Evolutionary conservation across 148 eudicot genomes (phyloP).

Genomic region (Limonium bicolor): DNA sequence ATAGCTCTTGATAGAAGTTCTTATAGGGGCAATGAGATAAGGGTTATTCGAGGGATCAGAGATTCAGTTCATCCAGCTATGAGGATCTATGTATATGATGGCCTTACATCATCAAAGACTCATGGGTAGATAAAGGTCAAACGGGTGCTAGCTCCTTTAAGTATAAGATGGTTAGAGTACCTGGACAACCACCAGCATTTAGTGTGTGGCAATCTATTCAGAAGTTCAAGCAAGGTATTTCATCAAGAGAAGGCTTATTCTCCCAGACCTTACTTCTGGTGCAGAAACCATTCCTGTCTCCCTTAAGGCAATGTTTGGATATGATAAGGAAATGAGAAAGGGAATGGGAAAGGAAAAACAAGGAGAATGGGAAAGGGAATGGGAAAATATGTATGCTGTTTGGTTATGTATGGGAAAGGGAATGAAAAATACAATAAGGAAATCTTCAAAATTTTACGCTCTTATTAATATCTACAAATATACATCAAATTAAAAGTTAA

Average conservation of each 20-base stretch:
- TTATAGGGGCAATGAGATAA: slow-evolving; percentile 1
- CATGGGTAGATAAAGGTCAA: slow-evolving; percentile 18
- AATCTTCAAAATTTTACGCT: no score
- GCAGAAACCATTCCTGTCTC: slow-evolving; percentile 15
- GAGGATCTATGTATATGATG: slow-evolving; percentile 18
- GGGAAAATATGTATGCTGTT: no score
- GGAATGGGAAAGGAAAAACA: no score
- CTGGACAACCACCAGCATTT: slow-evolving; percentile 15
- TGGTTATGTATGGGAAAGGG: no score
- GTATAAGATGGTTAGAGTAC: slow-evolving; percentile 13
- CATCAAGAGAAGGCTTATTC: slow-evolving; percentile 9
- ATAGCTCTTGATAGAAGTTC: slow-evolving; percentile 1
- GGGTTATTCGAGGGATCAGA: slow-evolving; percentile 4
- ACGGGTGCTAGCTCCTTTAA: slow-evolving; percentile 12
- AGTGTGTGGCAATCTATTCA: slow-evolving; percentile 15
- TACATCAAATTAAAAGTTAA: no score
- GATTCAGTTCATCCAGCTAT: slow-evolving; percentile 2
- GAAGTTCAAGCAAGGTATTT: slow-evolving; percentile 11
- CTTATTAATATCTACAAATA: no score
- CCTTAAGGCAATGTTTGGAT: no score
- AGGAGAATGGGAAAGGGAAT: no score
- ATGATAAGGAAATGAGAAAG: no score
- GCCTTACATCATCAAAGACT: slow-evolving; percentile 15
- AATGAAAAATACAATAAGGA: no score
- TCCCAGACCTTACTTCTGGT: slow-evolving; percentile 14